These are phyloP conservation scores for Afroboletus lepidellus DNA, from an alignment of 1,284 basidiomycete species.

Conservation along the genomic window DNA sequence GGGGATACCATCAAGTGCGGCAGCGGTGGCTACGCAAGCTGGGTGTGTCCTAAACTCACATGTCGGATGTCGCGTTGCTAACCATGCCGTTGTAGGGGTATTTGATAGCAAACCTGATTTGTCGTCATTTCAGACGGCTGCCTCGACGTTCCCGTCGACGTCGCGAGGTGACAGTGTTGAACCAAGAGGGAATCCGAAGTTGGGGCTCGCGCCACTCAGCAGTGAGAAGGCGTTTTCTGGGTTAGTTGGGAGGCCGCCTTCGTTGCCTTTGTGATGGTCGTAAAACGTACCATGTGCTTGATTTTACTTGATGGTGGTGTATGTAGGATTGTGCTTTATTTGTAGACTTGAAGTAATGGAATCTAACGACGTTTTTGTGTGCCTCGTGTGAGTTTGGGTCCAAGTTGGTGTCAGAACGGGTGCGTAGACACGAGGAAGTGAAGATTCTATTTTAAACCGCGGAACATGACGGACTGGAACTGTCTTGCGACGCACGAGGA, in stretches of 20 bases:
- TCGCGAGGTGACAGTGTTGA: slow-evolving; percentile 19
- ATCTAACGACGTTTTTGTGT: too few species aligned
- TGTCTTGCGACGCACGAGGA: too few species aligned
- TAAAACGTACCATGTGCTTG: slow-evolving; percentile 6
- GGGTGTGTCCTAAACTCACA: slow-evolving; percentile 24
- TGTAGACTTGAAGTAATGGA: not conserved
- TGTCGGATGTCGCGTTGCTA: too few species aligned
- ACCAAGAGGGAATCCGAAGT: slow-evolving; percentile 34
- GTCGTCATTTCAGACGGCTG: slow-evolving; percentile 33
- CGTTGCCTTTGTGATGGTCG: slow-evolving; percentile 22
- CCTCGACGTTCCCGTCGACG: slow-evolving; percentile 17
- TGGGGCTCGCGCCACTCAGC: slow-evolving; percentile 36
- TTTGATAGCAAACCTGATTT: slow-evolving; percentile 40
- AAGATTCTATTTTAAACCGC: too few species aligned
- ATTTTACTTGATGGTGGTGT: slow-evolving; percentile 6
- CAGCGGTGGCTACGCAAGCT: slow-evolving; percentile 41
- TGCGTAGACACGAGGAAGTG: too few species aligned
- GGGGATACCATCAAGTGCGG: slow-evolving; percentile 40
- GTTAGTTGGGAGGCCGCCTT: slow-evolving; percentile 15
- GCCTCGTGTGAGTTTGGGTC: too few species aligned
- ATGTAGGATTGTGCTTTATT: slow-evolving; percentile 13
- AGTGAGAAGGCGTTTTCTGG: slow-evolving; percentile 32
- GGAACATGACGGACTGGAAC: too few species aligned
- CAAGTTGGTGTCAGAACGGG: too few species aligned
- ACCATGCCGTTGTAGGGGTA: slow-evolving; percentile 24